Conservation (phyloP, 495 filamentous ascomycete species). For the Aspergillus bertholletiae region DNA sequence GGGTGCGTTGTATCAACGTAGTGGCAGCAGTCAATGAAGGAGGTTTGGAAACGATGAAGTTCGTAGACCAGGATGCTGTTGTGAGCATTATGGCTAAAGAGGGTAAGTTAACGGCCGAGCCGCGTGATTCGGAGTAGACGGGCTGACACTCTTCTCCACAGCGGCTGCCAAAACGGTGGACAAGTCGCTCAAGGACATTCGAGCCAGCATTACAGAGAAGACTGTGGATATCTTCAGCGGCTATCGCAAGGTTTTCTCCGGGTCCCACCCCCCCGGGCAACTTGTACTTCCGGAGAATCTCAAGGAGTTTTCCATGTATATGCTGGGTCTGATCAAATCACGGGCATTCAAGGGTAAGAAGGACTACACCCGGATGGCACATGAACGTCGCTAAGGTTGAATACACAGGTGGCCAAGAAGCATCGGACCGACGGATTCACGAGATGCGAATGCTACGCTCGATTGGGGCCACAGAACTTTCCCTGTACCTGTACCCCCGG, state of each 20-base stretch:
- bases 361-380: neutral
- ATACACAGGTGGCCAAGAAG: constrained; percentile 67
- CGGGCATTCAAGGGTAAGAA: constrained; percentile 79
- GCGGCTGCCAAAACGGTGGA: constrained; percentile 80
- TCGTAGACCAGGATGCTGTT: constrained; percentile 92
- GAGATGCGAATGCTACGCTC: constrained; percentile 86
- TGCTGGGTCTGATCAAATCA: constrained; percentile 87
- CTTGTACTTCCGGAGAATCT: constrained; percentile 92
- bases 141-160: constrained; percentile 14
- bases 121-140: neutral
- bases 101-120: constrained; percentile 32
- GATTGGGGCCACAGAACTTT: constrained; percentile 81
- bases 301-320: constrained; percentile 97
- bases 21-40: constrained; percentile 89
- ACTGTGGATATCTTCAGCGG: constrained; percentile 90
- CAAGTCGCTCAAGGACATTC: constrained; percentile 78
- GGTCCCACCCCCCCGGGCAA: constrained; percentile 84
- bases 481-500: constrained; percentile 90
- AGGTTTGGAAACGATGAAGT: constrained; percentile 79
- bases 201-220: constrained; percentile 83
- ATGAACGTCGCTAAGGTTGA: neutral
- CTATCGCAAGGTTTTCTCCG: constrained; percentile 87
- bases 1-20: constrained; percentile 89
- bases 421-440: constrained; percentile 86
- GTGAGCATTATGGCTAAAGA: constrained; percentile 87